phyloP scores from a whole-genome alignment of 2,329 filamentous ascomycete genomes.

The Lachnellula arida region DNA sequence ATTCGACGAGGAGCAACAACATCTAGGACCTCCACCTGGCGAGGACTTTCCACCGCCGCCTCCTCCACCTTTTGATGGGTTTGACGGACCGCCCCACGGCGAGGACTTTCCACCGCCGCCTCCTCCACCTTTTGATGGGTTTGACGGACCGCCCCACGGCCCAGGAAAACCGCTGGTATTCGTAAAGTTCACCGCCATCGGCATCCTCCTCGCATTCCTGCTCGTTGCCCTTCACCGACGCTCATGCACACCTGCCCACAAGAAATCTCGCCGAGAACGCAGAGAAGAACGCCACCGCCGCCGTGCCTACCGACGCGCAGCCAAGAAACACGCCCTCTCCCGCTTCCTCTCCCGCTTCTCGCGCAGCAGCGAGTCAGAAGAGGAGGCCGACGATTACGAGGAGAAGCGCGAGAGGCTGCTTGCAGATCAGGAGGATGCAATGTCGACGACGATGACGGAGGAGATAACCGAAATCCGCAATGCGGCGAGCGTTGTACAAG shows the following conservation, averaged over 20 bases:
- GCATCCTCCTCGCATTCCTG: slow-evolving; percentile 24
- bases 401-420: slow-evolving; percentile 21
- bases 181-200: slow-evolving; percentile 20
- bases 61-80: not conserved
- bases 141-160: not conserved
- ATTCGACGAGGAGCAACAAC: not conserved
- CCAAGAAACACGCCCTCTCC: slow-evolving; percentile 17
- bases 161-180: slow-evolving; percentile 12
- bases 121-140: too few species aligned
- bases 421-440: slow-evolving; percentile 18
- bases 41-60: not conserved
- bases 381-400: slow-evolving; percentile 15
- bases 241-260: slow-evolving; percentile 12
- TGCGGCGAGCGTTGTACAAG: slow-evolving; percentile 19
- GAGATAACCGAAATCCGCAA: slow-evolving; percentile 23
- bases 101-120: too few species aligned
- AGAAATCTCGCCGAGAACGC: slow-evolving; percentile 13
- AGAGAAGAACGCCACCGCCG: slow-evolving; percentile 17
- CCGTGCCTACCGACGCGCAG: slow-evolving; percentile 15
- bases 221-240: slow-evolving; percentile 20
- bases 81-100: not conserved
- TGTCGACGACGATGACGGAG: slow-evolving; percentile 20
- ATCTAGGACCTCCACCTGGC: not conserved
- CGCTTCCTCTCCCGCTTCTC: slow-evolving; percentile 12
- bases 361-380: slow-evolving; percentile 1